Conservation (phyloP, 306 rosid species). For the Acacia melanoxylon region DNA sequence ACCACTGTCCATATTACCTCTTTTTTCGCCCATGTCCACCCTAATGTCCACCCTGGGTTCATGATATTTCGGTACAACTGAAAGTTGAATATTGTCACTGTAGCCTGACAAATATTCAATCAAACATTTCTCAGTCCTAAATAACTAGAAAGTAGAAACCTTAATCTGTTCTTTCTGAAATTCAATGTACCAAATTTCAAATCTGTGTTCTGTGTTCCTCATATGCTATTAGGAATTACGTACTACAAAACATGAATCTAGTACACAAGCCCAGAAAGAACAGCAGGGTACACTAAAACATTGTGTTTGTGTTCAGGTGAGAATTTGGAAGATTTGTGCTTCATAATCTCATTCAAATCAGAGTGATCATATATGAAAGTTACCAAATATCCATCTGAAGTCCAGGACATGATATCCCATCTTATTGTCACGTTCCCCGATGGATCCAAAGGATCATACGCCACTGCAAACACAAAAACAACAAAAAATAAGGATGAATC, state of each 20-base stretch:
- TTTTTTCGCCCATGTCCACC: conserved; percentile 83
- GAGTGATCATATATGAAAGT: conserved; percentile 5
- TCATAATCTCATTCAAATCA: not conserved
- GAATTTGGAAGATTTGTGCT: not conserved
- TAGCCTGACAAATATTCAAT: conserved; percentile 52
- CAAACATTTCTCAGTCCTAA: not conserved
- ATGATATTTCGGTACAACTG: conserved; percentile 66
- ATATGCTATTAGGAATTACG: not conserved
- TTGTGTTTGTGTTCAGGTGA: not conserved
- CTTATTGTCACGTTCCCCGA: conserved; percentile 65
- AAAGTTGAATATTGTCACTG: conserved; percentile 73
- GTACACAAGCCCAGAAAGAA: not conserved
- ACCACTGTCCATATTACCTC: conserved; percentile 71
- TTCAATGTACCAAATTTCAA: not conserved
- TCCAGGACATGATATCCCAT: conserved; percentile 77
- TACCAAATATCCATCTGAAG: conserved; percentile 69
- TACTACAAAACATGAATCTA: not conserved
- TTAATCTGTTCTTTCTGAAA: not conserved
- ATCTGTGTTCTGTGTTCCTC: not conserved
- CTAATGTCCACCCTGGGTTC: conserved; percentile 75
- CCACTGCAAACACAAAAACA: conserved; percentile 39
- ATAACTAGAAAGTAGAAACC: not conserved
- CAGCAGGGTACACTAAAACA: not conserved
- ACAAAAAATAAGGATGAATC: conserved; percentile 13
- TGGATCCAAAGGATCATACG: conserved; percentile 74